Conservation (phyloP, 768 basidiomycete genomes). For the Erythrobasidium yunnanense region DNA sequence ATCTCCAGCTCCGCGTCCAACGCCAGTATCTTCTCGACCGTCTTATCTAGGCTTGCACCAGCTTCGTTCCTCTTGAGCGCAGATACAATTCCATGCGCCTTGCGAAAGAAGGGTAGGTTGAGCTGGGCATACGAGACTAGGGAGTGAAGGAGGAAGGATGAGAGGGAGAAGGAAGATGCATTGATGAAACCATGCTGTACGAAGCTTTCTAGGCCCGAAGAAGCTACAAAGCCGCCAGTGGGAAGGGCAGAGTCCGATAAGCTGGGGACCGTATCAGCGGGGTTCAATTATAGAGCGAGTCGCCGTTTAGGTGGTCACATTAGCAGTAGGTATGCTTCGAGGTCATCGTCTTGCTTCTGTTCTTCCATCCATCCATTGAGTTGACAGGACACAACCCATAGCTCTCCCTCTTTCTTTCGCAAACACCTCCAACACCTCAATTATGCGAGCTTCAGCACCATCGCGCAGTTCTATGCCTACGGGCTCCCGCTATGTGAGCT, state of each 20-base stretch:
- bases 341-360: not conserved
- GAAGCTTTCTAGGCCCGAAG: conserved; percentile 82
- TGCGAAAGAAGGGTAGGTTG: conserved; percentile 67
- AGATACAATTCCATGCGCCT: conserved; percentile 51
- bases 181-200: conserved; percentile 65
- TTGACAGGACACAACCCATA: no score
- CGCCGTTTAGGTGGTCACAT: not conserved
- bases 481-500: not conserved
- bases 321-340: conserved; percentile 17
- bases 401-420: no score
- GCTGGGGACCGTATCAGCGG: not conserved
- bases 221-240: conserved; percentile 92
- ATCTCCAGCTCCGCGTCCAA: conserved; percentile 71
- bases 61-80: not conserved
- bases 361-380: not conserved
- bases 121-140: conserved; percentile 65
- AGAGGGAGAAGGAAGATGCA: conserved; percentile 24
- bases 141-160: conserved; percentile 60
- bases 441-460: no score
- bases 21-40: conserved; percentile 46
- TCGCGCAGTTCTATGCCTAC: no score
- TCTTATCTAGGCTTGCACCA: not conserved
- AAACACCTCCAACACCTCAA: no score
- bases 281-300: not conserved
- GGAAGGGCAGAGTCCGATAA: conserved; percentile 56